Percentiles rank a stretch among this genome's conserved stretches.
Evolutionary conservation across 345 rosid species (phyloP).

Genomic region (Arabidopsis arenosa): DNA sequence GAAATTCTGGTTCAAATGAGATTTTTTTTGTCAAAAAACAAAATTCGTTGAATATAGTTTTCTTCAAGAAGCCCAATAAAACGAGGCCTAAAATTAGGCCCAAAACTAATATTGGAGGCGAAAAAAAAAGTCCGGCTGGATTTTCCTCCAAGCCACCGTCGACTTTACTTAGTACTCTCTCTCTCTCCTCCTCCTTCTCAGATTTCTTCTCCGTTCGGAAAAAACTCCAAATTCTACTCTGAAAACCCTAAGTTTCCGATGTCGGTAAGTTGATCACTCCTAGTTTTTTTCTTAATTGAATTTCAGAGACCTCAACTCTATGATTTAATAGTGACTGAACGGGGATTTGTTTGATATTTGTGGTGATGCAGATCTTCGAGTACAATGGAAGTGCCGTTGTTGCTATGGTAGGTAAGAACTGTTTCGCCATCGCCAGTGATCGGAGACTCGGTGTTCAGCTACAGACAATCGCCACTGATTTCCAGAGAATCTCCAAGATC

Average conservation of each 20-base stretch:
- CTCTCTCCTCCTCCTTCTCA: slow-evolving; percentile 18
- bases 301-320: slow-evolving; percentile 15
- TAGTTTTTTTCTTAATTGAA: neutral
- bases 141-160: slow-evolving; percentile 54
- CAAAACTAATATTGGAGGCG: slow-evolving; percentile 2
- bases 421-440: slow-evolving; percentile 98
- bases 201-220: slow-evolving; percentile 37
- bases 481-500: slow-evolving; percentile 79
- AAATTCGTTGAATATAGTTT: neutral
- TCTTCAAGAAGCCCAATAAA: slow-evolving; percentile 4
- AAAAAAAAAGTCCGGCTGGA: slow-evolving; percentile 41
- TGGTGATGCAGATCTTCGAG: slow-evolving; percentile 77
- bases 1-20: neutral
- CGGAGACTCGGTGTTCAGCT: slow-evolving; percentile 93
- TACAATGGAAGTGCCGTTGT: slow-evolving; percentile 99
- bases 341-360: neutral
- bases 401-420: slow-evolving; percentile 99
- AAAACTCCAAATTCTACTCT: slow-evolving; percentile 16
- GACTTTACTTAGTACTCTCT: slow-evolving; percentile 20
- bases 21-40: neutral
- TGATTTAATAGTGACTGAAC: slow-evolving; percentile 6
- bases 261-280: slow-evolving; percentile 54
- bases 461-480: slow-evolving; percentile 95
- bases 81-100: neutral
- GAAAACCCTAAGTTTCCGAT: slow-evolving; percentile 43